phyloP scores from a whole-genome alignment of 176 grass and related monocot genomes.

The Guadua angustifolia region DNA sequence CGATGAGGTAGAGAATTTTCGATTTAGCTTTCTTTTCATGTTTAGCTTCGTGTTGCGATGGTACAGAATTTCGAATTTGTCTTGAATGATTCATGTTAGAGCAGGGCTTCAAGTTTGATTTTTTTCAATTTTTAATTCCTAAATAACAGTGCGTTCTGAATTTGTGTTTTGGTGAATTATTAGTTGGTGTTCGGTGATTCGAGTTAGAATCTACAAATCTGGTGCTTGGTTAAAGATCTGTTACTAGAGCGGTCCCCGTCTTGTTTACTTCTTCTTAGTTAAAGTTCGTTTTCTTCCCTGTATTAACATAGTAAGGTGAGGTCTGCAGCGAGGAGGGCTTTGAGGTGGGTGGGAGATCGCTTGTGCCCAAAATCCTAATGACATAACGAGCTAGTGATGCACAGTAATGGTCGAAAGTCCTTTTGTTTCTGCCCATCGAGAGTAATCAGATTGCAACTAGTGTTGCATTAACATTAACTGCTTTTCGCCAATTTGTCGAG shows the following conservation, averaged over 20 bases:
- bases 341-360: background rate
- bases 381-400: background rate
- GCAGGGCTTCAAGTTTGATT: background rate
- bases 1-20: background rate
- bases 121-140: background rate
- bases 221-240: background rate
- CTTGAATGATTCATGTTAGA: background rate
- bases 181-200: background rate
- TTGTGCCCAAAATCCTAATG: background rate
- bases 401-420: conserved; percentile 19
- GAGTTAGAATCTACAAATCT: conserved; percentile 13
- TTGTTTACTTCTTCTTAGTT: background rate
- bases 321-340: background rate
- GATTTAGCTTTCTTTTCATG: background rate
- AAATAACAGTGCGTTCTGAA: background rate
- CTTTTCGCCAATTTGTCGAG: background rate
- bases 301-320: background rate
- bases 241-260: background rate
- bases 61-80: background rate
- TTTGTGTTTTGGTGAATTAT: background rate
- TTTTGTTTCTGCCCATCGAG: background rate
- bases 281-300: conserved; percentile 5
- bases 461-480: background rate
- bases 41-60: background rate
- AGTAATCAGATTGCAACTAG: conserved; percentile 8